A percentile compares a stretch with the other conserved stretches of the same genome.
Conservation (phyloP, 2,329 filamentous ascomycete species). For the Myriosclerotinia scirpicola region DNA sequence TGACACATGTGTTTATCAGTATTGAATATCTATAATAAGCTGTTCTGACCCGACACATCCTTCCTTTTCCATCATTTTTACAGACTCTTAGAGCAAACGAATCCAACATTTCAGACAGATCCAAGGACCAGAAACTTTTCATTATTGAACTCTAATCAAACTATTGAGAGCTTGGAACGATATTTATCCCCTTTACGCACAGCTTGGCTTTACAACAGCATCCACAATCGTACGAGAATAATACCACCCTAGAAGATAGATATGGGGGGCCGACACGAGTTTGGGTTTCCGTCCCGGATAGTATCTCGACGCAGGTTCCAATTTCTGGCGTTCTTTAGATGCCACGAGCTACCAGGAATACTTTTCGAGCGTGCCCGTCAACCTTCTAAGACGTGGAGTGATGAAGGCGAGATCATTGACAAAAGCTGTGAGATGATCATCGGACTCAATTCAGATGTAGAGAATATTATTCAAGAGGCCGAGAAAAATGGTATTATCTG, state of each 20-base stretch:
- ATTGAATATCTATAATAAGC: too few relatives aligned
- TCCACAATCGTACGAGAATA: too few relatives aligned
- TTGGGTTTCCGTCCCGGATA: not conserved
- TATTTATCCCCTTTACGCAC: not conserved
- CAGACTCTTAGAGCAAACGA: too few relatives aligned
- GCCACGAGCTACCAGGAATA: not conserved
- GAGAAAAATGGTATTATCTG: not conserved
- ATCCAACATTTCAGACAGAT: not conserved
- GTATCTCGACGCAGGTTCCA: not conserved
- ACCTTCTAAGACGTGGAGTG: not conserved
- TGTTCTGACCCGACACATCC: too few relatives aligned
- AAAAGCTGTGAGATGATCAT: not conserved
- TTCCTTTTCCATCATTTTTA: too few relatives aligned
- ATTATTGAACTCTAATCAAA: not conserved
- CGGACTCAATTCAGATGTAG: not conserved
- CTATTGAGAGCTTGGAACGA: not conserved
- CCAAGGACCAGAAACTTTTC: not conserved
- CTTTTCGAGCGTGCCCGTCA: not conserved
- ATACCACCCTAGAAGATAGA: not conserved
- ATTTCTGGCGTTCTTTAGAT: constrained; percentile 2
- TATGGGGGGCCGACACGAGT: not conserved
- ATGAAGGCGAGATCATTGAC: not conserved
- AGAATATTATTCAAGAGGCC: not conserved
- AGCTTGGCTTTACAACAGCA: not conserved
- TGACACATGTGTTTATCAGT: too few relatives aligned